phyloP scores from a whole-genome alignment of 441 rosid genomes.

The Gossypium aridum region DNA sequence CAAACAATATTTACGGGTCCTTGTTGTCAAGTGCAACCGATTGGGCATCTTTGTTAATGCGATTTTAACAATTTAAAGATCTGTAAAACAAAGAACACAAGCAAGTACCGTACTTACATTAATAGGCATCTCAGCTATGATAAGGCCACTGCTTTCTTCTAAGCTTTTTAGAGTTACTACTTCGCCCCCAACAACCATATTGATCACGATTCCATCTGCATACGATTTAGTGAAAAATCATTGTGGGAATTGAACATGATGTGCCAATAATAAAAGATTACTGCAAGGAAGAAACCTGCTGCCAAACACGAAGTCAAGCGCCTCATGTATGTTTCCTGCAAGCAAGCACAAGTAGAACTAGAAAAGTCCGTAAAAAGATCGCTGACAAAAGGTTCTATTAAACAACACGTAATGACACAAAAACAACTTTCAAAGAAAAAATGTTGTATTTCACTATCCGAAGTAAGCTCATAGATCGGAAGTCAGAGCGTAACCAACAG shows the following conservation, averaged over 20 bases:
- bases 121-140: slow-evolving; percentile 89
- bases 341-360: neutral
- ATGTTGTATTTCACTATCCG: neutral
- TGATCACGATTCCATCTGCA: slow-evolving; percentile 85
- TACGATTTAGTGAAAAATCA: slow-evolving; percentile 7
- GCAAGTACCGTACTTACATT: slow-evolving; percentile 37
- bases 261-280: neutral
- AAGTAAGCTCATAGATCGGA: neutral
- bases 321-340: slow-evolving; percentile 76
- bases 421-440: neutral
- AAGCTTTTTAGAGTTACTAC: slow-evolving; percentile 66
- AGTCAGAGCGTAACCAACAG: neutral
- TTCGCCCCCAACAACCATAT: slow-evolving; percentile 93
- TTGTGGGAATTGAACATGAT: neutral
- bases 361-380: neutral
- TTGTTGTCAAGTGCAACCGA: slow-evolving; percentile 7
- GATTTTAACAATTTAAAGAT: neutral
- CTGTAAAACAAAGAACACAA: neutral
- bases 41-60: neutral
- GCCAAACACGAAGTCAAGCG: slow-evolving; percentile 76
- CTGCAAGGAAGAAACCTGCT: slow-evolving; percentile 45
- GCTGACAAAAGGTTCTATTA: neutral
- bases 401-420: neutral
- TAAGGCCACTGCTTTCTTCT: slow-evolving; percentile 63
- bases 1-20: neutral